phyloP scores from a whole-genome alignment of 495 filamentous ascomycete genomes.

The Venustampulla echinocandica region DNA sequence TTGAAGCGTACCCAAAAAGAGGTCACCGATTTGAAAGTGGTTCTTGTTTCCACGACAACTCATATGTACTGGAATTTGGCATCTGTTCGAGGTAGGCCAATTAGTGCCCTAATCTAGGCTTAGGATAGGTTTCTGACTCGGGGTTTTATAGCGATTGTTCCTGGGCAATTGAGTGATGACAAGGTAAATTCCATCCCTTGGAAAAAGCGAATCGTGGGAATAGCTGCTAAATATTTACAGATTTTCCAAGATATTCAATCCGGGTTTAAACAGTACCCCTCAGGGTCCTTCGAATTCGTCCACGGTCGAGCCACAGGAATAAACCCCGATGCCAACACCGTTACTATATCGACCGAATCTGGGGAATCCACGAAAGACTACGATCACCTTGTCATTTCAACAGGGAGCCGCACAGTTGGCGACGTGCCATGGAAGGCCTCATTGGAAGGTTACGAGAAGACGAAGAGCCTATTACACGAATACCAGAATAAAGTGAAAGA shows the following conservation, averaged over 20 bases:
- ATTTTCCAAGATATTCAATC: constrained; percentile 31
- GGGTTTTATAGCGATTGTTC: constrained; percentile 32
- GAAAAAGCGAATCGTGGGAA: neutral
- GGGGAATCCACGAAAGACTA: constrained; percentile 27
- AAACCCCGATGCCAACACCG: constrained; percentile 34
- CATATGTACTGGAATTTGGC: constrained; percentile 32
- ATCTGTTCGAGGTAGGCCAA: constrained; percentile 12
- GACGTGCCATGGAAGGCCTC: constrained; percentile 45
- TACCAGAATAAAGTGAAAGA: constrained; percentile 37
- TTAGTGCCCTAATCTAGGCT: too few relatives aligned
- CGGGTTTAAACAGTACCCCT: constrained; percentile 42
- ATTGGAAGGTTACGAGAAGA: constrained; percentile 29
- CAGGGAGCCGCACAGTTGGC: constrained; percentile 32
- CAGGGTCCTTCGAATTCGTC: constrained; percentile 46
- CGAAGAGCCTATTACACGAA: constrained; percentile 32
- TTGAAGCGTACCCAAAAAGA: constrained; percentile 10
- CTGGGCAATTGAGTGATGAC: constrained; percentile 25
- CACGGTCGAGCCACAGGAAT: constrained; percentile 42
- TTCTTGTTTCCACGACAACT: constrained; percentile 28
- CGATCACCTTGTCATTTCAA: constrained; percentile 50
- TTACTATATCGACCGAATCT: constrained; percentile 32
- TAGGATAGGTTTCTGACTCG: too few relatives aligned
- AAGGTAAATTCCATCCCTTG: constrained; percentile 4
- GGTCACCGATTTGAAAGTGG: constrained; percentile 21
- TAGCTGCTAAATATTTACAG: neutral